Evolutionary conservation across 78 protist species (phyloP).

Genomic region (Acrasis kona): DNA sequence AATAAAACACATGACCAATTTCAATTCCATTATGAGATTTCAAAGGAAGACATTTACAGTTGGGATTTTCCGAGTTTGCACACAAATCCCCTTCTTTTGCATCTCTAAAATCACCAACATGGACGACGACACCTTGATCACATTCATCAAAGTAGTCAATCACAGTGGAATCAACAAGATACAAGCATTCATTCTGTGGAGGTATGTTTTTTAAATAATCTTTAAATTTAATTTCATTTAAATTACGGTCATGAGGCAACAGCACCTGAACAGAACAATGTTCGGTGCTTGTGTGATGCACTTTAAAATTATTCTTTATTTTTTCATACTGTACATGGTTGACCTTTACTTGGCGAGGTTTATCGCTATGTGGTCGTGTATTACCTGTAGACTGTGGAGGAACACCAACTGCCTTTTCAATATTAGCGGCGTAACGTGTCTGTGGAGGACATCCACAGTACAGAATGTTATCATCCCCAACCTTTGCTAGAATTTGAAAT

Average conservation of each 20-base stretch:
- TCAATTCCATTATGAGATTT: conserved; percentile 28
- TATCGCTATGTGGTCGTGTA: too few species aligned
- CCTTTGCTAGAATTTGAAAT: conserved; percentile 49
- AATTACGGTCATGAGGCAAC: too few species aligned
- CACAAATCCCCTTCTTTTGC: background rate
- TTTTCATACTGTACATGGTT: background rate
- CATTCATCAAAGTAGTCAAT: too few species aligned
- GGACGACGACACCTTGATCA: too few species aligned
- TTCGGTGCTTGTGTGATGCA: background rate
- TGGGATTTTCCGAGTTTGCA: background rate
- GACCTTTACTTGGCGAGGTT: background rate
- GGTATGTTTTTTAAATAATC: background rate
- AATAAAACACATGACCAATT: conserved; percentile 35
- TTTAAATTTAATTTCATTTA: background rate
- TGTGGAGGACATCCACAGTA: conserved; percentile 33
- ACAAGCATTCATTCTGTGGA: background rate
- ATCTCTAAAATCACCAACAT: background rate
- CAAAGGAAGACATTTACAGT: background rate
- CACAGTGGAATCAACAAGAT: background rate
- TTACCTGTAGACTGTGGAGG: too few species aligned
- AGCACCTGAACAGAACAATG: too few species aligned
- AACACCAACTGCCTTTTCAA: conserved; percentile 45
- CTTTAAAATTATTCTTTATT: background rate
- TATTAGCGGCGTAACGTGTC: conserved; percentile 49
- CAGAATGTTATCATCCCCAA: conserved; percentile 58